Percentiles rank a stretch among this genome's conserved stretches.
These are phyloP conservation scores for Hymenoscyphus scutula DNA, from an alignment of 2,329 filamentous ascomycete species.

Conservation along the genomic window DNA sequence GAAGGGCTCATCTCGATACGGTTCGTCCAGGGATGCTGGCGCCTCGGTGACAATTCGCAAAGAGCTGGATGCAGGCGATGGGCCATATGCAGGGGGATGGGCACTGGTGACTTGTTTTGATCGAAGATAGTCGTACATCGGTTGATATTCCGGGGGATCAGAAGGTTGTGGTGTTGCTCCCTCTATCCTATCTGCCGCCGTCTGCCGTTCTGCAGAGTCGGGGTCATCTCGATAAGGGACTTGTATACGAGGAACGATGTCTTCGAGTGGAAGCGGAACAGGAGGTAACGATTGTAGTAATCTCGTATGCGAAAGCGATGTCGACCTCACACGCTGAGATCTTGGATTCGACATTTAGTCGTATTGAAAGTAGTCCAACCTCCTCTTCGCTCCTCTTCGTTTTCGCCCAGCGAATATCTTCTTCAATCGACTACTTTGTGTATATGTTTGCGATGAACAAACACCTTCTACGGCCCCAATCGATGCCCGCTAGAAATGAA, in stretches of 20 bases:
- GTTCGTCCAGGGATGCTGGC: constrained; percentile 19
- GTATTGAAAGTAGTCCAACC: not conserved
- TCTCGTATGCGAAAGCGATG: constrained; percentile 25
- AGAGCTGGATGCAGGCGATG: constrained; percentile 9
- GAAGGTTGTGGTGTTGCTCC: not conserved
- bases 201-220: constrained; percentile 14
- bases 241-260: constrained; percentile 11
- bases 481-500: not conserved
- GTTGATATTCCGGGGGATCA: constrained; percentile 30
- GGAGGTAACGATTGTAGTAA: constrained; percentile 28
- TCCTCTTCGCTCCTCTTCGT: not conserved
- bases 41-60: constrained; percentile 5
- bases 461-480: not conserved
- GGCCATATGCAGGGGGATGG: constrained; percentile 12
- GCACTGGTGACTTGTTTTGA: constrained; percentile 16
- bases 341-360: constrained; percentile 19
- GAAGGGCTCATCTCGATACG: constrained; percentile 33
- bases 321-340: constrained; percentile 15
- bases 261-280: constrained; percentile 20
- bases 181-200: constrained; percentile 2
- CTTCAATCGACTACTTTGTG: not conserved
- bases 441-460: not conserved
- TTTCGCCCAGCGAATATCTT: not conserved
- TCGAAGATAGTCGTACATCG: constrained; percentile 35
- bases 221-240: constrained; percentile 30